Conservation (phyloP, 139 green algal species). For the Marvania coccoides region DNA sequence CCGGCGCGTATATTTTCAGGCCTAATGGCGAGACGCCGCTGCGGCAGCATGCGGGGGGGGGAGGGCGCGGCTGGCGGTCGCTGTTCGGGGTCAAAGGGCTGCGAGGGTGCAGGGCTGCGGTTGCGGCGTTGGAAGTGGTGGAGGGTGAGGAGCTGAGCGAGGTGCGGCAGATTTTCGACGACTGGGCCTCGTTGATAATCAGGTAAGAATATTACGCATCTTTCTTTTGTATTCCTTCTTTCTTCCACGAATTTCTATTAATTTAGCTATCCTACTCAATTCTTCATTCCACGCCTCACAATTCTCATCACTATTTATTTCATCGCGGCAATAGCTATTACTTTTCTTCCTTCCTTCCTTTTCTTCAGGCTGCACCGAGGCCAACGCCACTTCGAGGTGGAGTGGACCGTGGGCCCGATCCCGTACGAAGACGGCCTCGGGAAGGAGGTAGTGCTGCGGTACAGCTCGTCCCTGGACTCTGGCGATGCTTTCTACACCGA, state of each 20-base stretch:
- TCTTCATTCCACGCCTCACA: too few relatives aligned
- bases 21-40: neutral
- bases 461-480: conserved; percentile 13
- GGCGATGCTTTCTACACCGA: conserved; percentile 53
- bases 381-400: conserved; percentile 38
- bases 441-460: conserved; percentile 41
- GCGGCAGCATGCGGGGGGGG: neutral
- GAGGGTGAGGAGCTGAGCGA: conserved; percentile 44
- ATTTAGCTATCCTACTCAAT: too few relatives aligned
- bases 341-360: neutral
- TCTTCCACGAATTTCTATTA: too few relatives aligned
- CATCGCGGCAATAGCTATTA: too few relatives aligned
- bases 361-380: conserved; percentile 32
- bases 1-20: conserved; percentile 64
- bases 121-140: conserved; percentile 23
- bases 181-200: conserved; percentile 42
- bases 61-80: neutral
- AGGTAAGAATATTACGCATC: neutral
- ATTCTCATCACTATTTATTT: too few relatives aligned
- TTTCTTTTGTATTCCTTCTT: neutral
- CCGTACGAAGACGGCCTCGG: conserved; percentile 47
- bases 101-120: neutral
- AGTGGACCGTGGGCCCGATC: conserved; percentile 71
- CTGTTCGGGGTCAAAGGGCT: conserved; percentile 8
- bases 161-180: conserved; percentile 35